These are phyloP conservation scores for Zymoseptoria ardabiliae DNA, from an alignment of 2,329 filamentous ascomycete species.

Conservation along the genomic window DNA sequence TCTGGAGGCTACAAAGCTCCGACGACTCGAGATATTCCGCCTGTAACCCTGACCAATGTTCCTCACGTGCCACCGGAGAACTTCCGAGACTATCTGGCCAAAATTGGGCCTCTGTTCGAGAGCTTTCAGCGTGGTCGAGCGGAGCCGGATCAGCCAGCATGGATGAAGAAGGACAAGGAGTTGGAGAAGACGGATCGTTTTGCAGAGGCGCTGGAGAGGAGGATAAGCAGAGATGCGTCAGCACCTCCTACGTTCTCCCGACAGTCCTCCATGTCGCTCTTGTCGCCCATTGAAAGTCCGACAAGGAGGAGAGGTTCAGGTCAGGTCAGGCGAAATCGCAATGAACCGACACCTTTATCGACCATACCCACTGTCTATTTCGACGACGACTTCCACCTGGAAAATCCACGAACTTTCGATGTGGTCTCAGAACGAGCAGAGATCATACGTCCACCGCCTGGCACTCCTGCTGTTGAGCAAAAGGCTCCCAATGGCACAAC, in stretches of 20 bases:
- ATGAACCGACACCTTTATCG: conserved; percentile 76
- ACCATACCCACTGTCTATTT: conserved; percentile 93
- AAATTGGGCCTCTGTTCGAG: conserved; percentile 83
- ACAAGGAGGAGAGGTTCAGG: conserved; percentile 46
- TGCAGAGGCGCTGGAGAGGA: conserved; percentile 41
- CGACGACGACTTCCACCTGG: conserved; percentile 87
- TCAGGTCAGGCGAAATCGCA: conserved; percentile 50
- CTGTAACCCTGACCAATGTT: conserved; percentile 84
- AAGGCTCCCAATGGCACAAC: conserved; percentile 52
- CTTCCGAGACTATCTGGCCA: conserved; percentile 76
- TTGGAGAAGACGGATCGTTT: conserved; percentile 42
- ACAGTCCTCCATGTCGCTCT: conserved; percentile 35
- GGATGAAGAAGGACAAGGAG: conserved; percentile 40
- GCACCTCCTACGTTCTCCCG: conserved; percentile 30
- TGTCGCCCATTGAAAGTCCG: conserved; percentile 44
- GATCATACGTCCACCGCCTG: conserved; percentile 66
- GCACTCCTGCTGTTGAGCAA: conserved; percentile 33
- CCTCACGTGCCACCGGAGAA: conserved; percentile 69
- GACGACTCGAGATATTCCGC: conserved; percentile 82
- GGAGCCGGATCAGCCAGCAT: conserved; percentile 53
- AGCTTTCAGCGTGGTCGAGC: conserved; percentile 79
- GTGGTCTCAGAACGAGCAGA: conserved; percentile 93
- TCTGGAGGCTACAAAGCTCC: conserved; percentile 64
- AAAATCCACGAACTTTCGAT: conserved; percentile 94
- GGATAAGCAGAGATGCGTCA: conserved; percentile 30